Evolutionary conservation across 495 filamentous ascomycete genomes (phyloP).

Genomic region (Talaromyces nanjingensis): DNA sequence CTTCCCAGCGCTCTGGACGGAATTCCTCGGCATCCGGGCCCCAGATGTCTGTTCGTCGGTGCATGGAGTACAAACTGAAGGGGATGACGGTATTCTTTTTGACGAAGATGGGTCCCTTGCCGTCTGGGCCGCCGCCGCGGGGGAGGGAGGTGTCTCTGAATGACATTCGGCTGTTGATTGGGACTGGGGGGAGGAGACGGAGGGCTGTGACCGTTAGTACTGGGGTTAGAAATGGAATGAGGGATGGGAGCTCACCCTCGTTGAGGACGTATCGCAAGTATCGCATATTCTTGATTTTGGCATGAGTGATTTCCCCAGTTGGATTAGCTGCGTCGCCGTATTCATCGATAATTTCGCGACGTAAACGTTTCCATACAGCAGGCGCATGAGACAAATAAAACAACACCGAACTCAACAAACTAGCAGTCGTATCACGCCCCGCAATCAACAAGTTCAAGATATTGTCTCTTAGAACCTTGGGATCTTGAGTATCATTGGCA

Average conservation of each 20-base stretch:
- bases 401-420: neutral
- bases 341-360: neutral
- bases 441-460: neutral
- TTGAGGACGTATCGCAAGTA: constrained; percentile 46
- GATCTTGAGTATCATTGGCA: neutral
- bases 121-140: constrained; percentile 40
- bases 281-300: constrained; percentile 19
- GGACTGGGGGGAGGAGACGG: constrained; percentile 47
- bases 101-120: constrained; percentile 39
- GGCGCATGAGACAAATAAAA: neutral
- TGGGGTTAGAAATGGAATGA: no score
- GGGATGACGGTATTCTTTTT: constrained; percentile 24
- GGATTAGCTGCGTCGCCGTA: neutral
- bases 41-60: constrained; percentile 26
- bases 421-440: neutral
- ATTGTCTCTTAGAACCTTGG: neutral
- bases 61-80: constrained; percentile 23
- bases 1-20: constrained; percentile 26
- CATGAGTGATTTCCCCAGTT: neutral
- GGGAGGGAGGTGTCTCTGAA: constrained; percentile 43
- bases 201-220: constrained; percentile 12
- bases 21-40: constrained; percentile 25
- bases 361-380: neutral
- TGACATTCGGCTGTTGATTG: constrained; percentile 41
- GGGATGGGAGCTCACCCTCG: constrained; percentile 17